These are phyloP conservation scores for Paecilomyces variotii DNA, from an alignment of 2,329 filamentous ascomycete species.

Conservation along the genomic window DNA sequence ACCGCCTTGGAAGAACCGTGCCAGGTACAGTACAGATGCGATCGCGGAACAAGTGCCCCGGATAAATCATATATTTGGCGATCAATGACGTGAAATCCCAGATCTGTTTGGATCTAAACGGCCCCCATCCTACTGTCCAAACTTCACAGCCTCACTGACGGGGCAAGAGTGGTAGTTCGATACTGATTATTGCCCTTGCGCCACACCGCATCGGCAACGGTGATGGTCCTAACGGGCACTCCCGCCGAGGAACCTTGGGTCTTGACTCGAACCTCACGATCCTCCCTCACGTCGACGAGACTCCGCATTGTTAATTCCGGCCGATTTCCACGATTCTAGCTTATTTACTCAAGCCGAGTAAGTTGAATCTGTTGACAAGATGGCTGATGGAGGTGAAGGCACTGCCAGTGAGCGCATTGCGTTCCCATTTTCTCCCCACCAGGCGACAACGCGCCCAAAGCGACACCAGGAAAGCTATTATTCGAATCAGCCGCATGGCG, in stretches of 20 bases:
- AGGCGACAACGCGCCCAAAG: constrained; percentile 3
- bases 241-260: neutral
- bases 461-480: neutral
- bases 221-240: neutral
- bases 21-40: neutral
- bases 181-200: neutral
- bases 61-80: neutral
- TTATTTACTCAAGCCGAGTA: constrained; percentile 8
- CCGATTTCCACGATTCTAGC: neutral
- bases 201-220: neutral
- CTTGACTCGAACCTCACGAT: neutral
- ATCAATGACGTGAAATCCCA: neutral
- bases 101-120: neutral
- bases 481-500: constrained; percentile 2
- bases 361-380: constrained; percentile 17
- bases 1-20: neutral
- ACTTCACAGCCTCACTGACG: neutral
- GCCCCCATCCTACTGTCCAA: neutral
- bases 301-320: neutral
- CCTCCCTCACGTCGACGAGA: neutral
- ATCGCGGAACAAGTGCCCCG: no score
- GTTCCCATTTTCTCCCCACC: neutral
- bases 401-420: constrained; percentile 11
- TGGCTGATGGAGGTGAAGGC: constrained; percentile 7
- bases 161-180: neutral